Percentiles rank a stretch among this genome's conserved stretches.
phyloP scores from a whole-genome alignment of 169 alveolate genomes.

The Babesia sp. region DNA sequence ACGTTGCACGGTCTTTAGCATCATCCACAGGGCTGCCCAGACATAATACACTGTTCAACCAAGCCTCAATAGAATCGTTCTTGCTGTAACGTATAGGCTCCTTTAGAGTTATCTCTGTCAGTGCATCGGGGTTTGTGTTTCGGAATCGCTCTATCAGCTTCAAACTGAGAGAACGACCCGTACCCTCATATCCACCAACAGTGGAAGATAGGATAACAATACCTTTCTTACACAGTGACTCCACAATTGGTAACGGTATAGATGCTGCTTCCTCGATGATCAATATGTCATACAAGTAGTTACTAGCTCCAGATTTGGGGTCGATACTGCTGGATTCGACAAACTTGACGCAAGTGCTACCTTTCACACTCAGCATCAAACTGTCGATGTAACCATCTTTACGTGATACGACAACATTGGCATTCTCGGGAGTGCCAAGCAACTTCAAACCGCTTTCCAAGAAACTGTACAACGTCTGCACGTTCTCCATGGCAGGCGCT shows the following conservation, averaged over 20 bases:
- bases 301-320: conserved; percentile 54
- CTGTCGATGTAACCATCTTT: conserved; percentile 60
- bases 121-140: conserved; percentile 75
- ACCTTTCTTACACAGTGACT: conserved; percentile 89
- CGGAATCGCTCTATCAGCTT: conserved; percentile 87
- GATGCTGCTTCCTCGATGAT: conserved; percentile 99
- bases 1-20: conserved; percentile 76
- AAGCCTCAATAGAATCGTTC: conserved; percentile 96
- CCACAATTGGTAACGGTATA: conserved; percentile 97
- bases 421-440: conserved; percentile 89
- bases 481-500: conserved; percentile 98
- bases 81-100: conserved; percentile 98
- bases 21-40: conserved; percentile 92
- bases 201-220: conserved; percentile 96
- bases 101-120: conserved; percentile 84
- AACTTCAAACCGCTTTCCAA: conserved; percentile 91
- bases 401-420: conserved; percentile 56
- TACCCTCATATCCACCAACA: conserved; percentile 98
- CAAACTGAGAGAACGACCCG: conserved; percentile 98
- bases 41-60: conserved; percentile 95
- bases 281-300: conserved; percentile 92
- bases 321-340: conserved; percentile 43
- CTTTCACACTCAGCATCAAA: conserved; percentile 44
- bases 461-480: conserved; percentile 96
- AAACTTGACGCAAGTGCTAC: conserved; percentile 66